These are phyloP conservation scores for Hordeum marinum DNA, from an alignment of 176 grass and related monocot species.

Conservation along the genomic window DNA sequence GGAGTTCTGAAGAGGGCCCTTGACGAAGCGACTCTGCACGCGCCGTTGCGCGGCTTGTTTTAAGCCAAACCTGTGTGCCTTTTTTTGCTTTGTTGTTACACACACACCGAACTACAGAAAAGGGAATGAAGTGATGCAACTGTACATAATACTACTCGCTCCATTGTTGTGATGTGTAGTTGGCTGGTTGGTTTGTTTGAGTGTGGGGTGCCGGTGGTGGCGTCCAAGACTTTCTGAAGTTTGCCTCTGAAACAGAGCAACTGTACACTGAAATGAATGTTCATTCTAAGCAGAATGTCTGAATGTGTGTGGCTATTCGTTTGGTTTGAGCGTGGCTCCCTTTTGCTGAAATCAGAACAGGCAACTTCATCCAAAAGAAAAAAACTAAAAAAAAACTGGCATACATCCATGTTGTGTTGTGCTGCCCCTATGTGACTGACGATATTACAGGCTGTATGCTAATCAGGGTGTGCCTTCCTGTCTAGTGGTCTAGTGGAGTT, in stretches of 20 bases:
- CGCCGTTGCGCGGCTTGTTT: not conserved
- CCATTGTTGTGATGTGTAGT: constrained; percentile 23
- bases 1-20: constrained; percentile 25
- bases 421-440: not conserved
- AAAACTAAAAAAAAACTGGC: too few relatives aligned
- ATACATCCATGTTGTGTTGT: too few relatives aligned
- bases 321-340: not conserved
- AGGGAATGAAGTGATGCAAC: constrained; percentile 17
- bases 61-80: not conserved
- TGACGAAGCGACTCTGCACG: constrained; percentile 20
- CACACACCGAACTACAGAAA: constrained; percentile 13
- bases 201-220: not conserved
- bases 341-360: not conserved
- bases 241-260: not conserved
- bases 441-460: not conserved
- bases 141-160: constrained; percentile 46
- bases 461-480: not conserved
- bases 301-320: not conserved
- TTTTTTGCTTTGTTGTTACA: constrained; percentile 20
- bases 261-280: not conserved
- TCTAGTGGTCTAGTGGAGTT: not conserved
- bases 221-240: not conserved
- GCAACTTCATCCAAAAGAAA: not conserved
- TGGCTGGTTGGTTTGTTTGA: not conserved
- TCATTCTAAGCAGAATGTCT: not conserved